Evolutionary conservation across 768 basidiomycete genomes (phyloP), one percentile per base, ranked within the genome.

Genomic region (Megacollybia marginata): DNA sequence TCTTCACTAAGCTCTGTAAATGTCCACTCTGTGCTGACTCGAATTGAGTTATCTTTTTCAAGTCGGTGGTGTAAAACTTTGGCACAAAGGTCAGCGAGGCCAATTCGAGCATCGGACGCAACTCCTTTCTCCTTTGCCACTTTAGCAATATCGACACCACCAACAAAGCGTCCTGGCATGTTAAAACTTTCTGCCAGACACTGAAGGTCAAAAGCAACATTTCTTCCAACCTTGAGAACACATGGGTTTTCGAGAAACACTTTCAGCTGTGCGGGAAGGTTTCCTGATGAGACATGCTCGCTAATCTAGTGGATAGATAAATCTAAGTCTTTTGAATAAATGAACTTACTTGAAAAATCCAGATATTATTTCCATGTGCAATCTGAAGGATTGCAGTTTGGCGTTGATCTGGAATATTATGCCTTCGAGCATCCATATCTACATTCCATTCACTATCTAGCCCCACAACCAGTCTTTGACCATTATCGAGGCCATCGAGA

Each of bases 361-460:
- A 62, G 8, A 61, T 50, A 33, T 20, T 38, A n/a, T 56, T 52
- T 19, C 43, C 44, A 52, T 57, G 49, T 28, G 59, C 61, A 33
- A 60, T 54, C 32, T 60, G 57, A 20, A 59, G 38, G 20, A 62
- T 47, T 0, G 62, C 60, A 4, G 57, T 58, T 18, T 55, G 55
- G 4, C 6, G 23, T 3, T 28, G 23, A 28, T 28, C 23, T 28
- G 2, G 23, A 28, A 28, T 2, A 38, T 59, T 50, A 12, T 49
- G 40, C 1, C 53, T 53, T 15, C 36, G 28, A 40, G 59, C 50
- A 23, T 50, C 43, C 7, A 63, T 58, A 15, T 59, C 52, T 12
- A 63, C 57, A 49, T 66, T 66, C 60, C 58, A 65, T 46, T 64
- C 57, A 0, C 53, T 20, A 46, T 62, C 55, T 50, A 59, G 56